These are phyloP conservation scores for Debaryomyces subglobosus DNA, from an alignment of 1,139 yeast genomes.

Conservation along the genomic window DNA sequence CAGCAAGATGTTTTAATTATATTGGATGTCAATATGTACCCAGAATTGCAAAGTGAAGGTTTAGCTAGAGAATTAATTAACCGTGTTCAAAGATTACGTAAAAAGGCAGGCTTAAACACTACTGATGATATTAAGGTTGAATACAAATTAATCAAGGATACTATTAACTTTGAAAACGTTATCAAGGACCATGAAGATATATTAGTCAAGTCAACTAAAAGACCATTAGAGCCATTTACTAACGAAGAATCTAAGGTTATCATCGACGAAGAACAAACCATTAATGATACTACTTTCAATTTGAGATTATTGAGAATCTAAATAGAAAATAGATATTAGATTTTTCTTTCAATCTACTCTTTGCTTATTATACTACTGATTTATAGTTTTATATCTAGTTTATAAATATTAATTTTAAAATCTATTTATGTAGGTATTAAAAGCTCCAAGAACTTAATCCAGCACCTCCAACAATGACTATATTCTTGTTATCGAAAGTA, in stretches of 20 bases:
- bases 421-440: background rate
- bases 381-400: background rate
- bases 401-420: background rate
- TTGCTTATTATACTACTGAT: background rate
- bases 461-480: constrained; percentile 68
- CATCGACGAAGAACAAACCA: constrained; percentile 88
- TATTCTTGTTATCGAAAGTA: constrained; percentile 20
- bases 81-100: constrained; percentile 96
- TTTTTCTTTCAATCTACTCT: constrained; percentile 6
- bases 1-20: constrained; percentile 88
- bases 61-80: constrained; percentile 94
- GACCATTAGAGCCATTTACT: constrained; percentile 51
- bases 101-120: constrained; percentile 92
- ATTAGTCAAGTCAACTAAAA: constrained; percentile 76
- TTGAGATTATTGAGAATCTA: constrained; percentile 75
- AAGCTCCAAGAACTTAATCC: constrained; percentile 61
- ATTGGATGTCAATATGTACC: constrained; percentile 84
- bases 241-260: constrained; percentile 51
- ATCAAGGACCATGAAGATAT: constrained; percentile 66
- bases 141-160: constrained; percentile 70
- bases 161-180: constrained; percentile 67
- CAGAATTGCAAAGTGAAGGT: constrained; percentile 91
- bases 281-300: constrained; percentile 81
- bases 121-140: constrained; percentile 94
- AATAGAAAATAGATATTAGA: constrained; percentile 12